Evolutionary conservation across 2,329 filamentous ascomycete genomes (phyloP), one percentile per base, ranked within the genome.

Genomic region (Aspergillus floridensis): DNA sequence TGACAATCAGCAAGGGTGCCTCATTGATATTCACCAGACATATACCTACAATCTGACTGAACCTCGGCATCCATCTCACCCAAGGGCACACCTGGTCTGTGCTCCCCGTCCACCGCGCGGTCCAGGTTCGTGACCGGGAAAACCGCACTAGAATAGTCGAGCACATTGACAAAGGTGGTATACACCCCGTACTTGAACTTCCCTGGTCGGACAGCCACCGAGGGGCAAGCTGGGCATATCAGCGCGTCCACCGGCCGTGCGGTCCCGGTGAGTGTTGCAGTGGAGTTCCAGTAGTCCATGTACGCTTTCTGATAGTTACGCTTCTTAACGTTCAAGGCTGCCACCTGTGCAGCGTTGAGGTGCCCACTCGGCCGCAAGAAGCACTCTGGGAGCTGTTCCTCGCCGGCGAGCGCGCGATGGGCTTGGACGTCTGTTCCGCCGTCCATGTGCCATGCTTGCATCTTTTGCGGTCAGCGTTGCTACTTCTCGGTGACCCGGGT

Each of bases 261-360:
- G 2, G 74, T 83, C 26, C 79, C 80, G 0, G 83, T 85, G n/a
- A 76, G 50, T 4, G 76, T 71, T 0, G 72, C 76, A 0, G 84
- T 86, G 14, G 76, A 80, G 61, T 87, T 86, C 86, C 85, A 88
- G 66, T 86, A 88, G 54, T 88, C 85, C 71, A 86, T 80, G 63
- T 88, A 88, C 19, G 77, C 72, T 59, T 82, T 83, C 65, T 86
- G 83, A 53, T 80, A 83, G 26, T 82, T 76, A 1, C 85, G 77
- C 59, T 84, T 84, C 16, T 74, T 71, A 2, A 87, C 71, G 5
- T 86, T 87, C 50, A 80, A 64, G 2, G 71, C 75, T 49, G 80
- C 77, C 54, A 83, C 77, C 24, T 79, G 72, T 5, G 65, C 70
- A 0, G 78, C 79, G 48, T 63, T 75, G 68, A 81, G 68, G 66